Percentiles rank a stretch among this genome's conserved stretches.
Conservation (phyloP, 164 flowering plant species). For the Litsea cubeba region DNA sequence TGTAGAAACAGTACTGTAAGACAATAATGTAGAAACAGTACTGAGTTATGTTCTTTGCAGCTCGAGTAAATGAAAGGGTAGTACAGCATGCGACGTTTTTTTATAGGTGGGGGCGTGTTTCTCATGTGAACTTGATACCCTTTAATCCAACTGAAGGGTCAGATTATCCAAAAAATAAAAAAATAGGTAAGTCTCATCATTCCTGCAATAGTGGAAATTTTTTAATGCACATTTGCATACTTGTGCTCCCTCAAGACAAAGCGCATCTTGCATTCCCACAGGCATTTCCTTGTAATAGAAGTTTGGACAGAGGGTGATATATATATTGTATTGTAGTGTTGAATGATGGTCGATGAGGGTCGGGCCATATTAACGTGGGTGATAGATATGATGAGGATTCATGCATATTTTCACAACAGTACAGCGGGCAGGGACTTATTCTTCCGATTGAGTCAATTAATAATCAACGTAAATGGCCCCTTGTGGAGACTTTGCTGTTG, state of each 20-base stretch:
- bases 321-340: no score
- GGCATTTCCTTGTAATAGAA: not conserved
- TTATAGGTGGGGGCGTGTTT: constrained; percentile 72
- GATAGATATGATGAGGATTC: no score
- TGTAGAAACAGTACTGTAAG: not conserved
- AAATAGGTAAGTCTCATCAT: constrained; percentile 25
- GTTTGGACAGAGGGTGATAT: not conserved
- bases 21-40: no score
- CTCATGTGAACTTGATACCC: constrained; percentile 94
- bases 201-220: not conserved
- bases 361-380: no score
- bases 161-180: constrained; percentile 53
- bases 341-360: no score
- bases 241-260: no score
- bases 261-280: not conserved
- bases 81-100: constrained; percentile 80
- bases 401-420: no score
- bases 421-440: no score
- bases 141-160: constrained; percentile 90
- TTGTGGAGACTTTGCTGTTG: no score
- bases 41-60: constrained; percentile 30
- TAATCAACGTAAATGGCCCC: no score
- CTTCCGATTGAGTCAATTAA: no score
- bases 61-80: constrained; percentile 81
- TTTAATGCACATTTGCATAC: not conserved